phyloP scores from a whole-genome alignment of 1,139 yeast species.

The Yamadazyma diddensiae region DNA sequence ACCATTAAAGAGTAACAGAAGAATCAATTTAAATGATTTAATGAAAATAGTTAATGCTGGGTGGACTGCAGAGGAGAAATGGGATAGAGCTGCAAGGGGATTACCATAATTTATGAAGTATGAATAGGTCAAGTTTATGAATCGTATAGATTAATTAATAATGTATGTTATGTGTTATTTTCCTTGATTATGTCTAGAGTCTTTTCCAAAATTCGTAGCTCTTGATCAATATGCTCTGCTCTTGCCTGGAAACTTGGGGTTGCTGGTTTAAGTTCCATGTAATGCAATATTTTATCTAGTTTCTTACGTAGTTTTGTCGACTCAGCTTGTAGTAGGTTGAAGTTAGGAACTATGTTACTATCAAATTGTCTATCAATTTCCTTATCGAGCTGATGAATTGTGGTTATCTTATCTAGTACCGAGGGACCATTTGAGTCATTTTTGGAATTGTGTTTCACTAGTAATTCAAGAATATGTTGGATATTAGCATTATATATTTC shows the following conservation, averaged over 20 bases:
- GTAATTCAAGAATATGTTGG: constrained; percentile 20
- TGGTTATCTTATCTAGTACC: constrained; percentile 41
- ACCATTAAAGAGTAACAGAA: constrained; percentile 44
- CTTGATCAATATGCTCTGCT: constrained; percentile 44
- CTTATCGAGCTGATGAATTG: constrained; percentile 39
- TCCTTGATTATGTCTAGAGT: constrained; percentile 20
- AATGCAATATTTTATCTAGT: neutral
- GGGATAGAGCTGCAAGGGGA: constrained; percentile 58
- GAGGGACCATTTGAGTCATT: constrained; percentile 22
- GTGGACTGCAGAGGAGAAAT: constrained; percentile 63
- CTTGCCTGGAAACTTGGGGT: constrained; percentile 39
- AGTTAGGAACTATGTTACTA: constrained; percentile 25
- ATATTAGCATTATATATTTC: constrained; percentile 28
- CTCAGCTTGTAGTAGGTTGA: constrained; percentile 23
- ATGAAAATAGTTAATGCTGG: constrained; percentile 62
- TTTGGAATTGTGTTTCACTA: constrained; percentile 28
- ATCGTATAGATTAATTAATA: too few relatives aligned
- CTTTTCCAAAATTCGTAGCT: constrained; percentile 45
- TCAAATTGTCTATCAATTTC: constrained; percentile 38
- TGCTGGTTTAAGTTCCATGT: constrained; percentile 11
- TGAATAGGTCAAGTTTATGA: too few relatives aligned
- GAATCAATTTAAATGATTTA: constrained; percentile 60
- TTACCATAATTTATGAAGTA: constrained; percentile 24
- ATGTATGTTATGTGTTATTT: neutral
- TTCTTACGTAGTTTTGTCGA: constrained; percentile 10